A percentile compares a stretch with the other conserved stretches of the same genome.
These are phyloP conservation scores for Delitschia confertaspora DNA, from an alignment of 495 filamentous ascomycete genomes.

Conservation along the genomic window DNA sequence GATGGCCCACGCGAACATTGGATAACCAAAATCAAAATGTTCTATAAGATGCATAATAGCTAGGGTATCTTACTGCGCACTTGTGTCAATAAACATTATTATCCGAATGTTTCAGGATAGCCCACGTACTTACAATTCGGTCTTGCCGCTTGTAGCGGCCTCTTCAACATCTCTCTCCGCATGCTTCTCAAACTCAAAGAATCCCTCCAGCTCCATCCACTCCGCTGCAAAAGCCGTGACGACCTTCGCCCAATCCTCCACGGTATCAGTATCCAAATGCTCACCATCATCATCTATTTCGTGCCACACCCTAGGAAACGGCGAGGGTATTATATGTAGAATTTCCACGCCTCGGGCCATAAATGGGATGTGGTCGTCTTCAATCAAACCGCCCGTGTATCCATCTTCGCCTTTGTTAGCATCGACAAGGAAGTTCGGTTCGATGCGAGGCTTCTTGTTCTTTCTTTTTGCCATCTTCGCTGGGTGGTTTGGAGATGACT, in stretches of 20 bases:
- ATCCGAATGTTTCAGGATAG: neutral
- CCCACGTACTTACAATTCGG: slow-evolving; percentile 23
- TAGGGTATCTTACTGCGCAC: slow-evolving; percentile 22
- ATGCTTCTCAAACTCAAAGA: slow-evolving; percentile 13
- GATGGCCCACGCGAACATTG: too few species aligned
- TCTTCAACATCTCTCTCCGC: too few species aligned
- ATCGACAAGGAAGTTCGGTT: slow-evolving; percentile 12
- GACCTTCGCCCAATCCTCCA: slow-evolving; percentile 81
- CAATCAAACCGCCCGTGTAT: slow-evolving; percentile 36
- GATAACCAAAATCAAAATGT: too few species aligned
- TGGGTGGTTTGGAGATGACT: slow-evolving; percentile 41
- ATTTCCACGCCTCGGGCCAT: slow-evolving; percentile 77
- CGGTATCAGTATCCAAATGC: slow-evolving; percentile 74
- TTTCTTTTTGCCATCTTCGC: slow-evolving; percentile 21
- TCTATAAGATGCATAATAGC: too few species aligned
- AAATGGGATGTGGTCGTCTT: slow-evolving; percentile 90
- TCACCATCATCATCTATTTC: slow-evolving; percentile 72
- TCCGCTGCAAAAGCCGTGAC: slow-evolving; percentile 78
- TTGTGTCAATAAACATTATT: slow-evolving; percentile 3
- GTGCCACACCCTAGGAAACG: slow-evolving; percentile 77
- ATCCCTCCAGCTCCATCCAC: slow-evolving; percentile 62
- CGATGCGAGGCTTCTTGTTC: slow-evolving; percentile 11
- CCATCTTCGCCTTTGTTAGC: slow-evolving; percentile 15
- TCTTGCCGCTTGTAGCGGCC: too few species aligned
- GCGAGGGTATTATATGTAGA: slow-evolving; percentile 74